Conservation (phyloP, 2,329 filamentous ascomycete genomes). For the Arthrobotrys megalospora region DNA sequence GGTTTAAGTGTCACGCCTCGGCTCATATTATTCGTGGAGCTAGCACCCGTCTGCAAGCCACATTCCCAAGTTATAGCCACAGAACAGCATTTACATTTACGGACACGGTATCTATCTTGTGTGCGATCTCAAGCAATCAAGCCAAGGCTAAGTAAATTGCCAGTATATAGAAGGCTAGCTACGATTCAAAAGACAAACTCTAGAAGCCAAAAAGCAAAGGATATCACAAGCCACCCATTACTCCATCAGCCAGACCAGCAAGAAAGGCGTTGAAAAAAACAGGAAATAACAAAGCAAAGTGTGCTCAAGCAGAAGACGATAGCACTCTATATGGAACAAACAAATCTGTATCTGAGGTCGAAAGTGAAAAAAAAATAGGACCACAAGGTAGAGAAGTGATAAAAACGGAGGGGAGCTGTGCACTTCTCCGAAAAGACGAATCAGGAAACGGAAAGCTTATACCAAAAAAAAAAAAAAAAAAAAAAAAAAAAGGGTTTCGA, state of each 20-base stretch:
- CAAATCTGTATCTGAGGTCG: conserved; percentile 19
- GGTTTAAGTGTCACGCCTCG: conserved; percentile 2
- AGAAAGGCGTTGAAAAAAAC: conserved; percentile 1
- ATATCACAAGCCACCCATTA: conserved; percentile 36
- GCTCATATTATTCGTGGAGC: neutral
- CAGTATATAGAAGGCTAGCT: neutral
- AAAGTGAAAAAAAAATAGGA: conserved; percentile 13
- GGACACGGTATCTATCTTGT: neutral
- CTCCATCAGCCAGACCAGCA: conserved; percentile 24
- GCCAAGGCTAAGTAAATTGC: conserved; percentile 1
- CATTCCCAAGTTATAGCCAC: neutral
- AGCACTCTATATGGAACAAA: conserved; percentile 26
- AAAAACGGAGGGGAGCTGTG: neutral
- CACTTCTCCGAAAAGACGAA: conserved; percentile 1
- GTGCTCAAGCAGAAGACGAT: neutral
- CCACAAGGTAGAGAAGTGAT: neutral
- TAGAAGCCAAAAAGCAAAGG: conserved; percentile 17
- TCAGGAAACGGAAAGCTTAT: conserved; percentile 29
- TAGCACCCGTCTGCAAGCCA: neutral
- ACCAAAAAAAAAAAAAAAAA: conserved; percentile 13
- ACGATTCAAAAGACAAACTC: conserved; percentile 9
- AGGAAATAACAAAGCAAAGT: neutral
- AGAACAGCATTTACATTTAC: neutral
- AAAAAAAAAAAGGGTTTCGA: conserved; percentile 28
- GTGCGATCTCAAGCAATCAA: too few relatives aligned